phyloP scores from a whole-genome alignment of 768 basidiomycete genomes.

The Phylloporus arenicola region DNA sequence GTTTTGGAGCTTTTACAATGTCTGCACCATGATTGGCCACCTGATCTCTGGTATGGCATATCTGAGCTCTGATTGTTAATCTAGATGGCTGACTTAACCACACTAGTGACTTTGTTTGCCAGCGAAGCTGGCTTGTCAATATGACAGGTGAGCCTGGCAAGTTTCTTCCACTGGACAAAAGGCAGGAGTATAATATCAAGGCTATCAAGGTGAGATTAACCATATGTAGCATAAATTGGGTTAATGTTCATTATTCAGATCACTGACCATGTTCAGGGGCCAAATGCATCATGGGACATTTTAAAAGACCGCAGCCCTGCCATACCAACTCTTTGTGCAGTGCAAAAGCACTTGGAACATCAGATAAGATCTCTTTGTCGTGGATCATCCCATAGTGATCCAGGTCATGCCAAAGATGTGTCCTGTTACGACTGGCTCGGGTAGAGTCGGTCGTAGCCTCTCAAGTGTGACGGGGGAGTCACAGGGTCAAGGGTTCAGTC shows the following conservation, averaged over 20 bases:
- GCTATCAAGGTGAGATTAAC: conserved; percentile 25
- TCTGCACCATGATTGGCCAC: not conserved
- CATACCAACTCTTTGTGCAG: conserved; percentile 23
- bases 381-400: not conserved
- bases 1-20: conserved; percentile 1
- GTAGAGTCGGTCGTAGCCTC: too few relatives aligned
- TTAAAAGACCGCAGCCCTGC: conserved; percentile 32
- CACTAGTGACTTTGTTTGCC: too few relatives aligned
- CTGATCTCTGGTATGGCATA: not conserved
- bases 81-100: too few relatives aligned
- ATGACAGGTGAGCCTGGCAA: conserved; percentile 17
- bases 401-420: not conserved
- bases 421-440: too few relatives aligned
- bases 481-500: too few relatives aligned
- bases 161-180: conserved; percentile 28
- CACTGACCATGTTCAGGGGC: conserved; percentile 31
- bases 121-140: conserved; percentile 29
- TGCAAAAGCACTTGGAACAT: conserved; percentile 24
- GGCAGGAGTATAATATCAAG: conserved; percentile 35
- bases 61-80: too few relatives aligned
- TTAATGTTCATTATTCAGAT: not conserved
- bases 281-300: conserved; percentile 29
- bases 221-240: too few relatives aligned
- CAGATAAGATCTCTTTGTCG: conserved; percentile 22
- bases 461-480: too few relatives aligned